These are phyloP conservation scores for Trichophyton mentagrophytes DNA, from an alignment of 2,329 filamentous ascomycete species.

Conservation along the genomic window DNA sequence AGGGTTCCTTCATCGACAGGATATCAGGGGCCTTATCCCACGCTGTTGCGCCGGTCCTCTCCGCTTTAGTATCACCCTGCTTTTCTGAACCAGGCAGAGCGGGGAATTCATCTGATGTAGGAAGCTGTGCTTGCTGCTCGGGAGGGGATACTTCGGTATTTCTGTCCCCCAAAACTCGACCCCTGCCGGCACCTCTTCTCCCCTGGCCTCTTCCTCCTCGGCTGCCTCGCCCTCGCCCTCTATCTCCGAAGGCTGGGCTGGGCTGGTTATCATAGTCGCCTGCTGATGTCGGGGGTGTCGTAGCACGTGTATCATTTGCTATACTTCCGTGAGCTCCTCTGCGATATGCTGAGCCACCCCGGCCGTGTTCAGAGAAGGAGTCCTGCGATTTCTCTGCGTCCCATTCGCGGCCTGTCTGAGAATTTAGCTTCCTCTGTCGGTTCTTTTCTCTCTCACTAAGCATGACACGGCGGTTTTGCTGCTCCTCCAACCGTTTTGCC, in stretches of 20 bases:
- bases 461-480: constrained; percentile 43
- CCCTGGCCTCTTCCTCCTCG: constrained; percentile 19
- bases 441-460: constrained; percentile 51
- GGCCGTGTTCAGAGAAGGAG: constrained; percentile 28
- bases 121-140: neutral
- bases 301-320: constrained; percentile 22
- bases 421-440: constrained; percentile 45
- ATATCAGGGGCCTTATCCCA: neutral
- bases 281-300: constrained; percentile 3
- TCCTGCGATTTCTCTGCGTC: constrained; percentile 49
- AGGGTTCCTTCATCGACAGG: neutral
- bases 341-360: constrained; percentile 33
- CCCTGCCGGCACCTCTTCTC: constrained; percentile 16
- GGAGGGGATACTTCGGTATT: neutral
- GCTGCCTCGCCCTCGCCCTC: neutral
- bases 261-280: neutral
- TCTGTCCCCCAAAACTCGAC: neutral
- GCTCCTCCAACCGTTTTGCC: constrained; percentile 41
- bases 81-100: neutral
- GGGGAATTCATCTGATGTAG: neutral
- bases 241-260: neutral
- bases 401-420: constrained; percentile 48
- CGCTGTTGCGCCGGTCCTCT: neutral
- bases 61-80: neutral
- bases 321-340: constrained; percentile 43